Base-by-base conservation (phyloP, 352 stramenopile genomes). In the Peronosclerospora sorghi region DNA sequence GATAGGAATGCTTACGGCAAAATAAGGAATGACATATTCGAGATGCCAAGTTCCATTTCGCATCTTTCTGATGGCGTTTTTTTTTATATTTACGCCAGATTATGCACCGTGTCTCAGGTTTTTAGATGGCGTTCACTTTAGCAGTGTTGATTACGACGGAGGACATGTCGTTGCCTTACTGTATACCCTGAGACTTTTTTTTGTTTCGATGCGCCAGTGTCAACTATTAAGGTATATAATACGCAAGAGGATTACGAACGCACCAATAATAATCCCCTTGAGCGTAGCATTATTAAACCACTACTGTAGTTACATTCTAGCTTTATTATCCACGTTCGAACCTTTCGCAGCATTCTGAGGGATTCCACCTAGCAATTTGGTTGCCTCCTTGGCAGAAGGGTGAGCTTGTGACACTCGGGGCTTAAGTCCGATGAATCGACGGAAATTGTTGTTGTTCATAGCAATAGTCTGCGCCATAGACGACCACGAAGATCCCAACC, bases 401-500 rank as follows among this genome's bases (percentile, higher is more conserved):
- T 60, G 34, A 1, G 57, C 48, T 8, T 57, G 34, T 1, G 42
- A 48, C 23, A 79, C 56, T 32, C 65, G 62, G 14, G 69, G 67
- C 24, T 62, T 65, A 4, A 87, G 56, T 1, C 72, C 72, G 1
- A 87, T 56, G 23, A 56, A 44, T n/a, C 56, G 56, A 21, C 74
- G 74, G 49, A 87, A 76, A 15, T 63, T 28, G 55, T 81, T 79
- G 62, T 83, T 77, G 42, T 66, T 64, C 66, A 88, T 81, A 9
- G 67, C 53, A 1, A 72, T 35, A 2, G 54, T 78, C 51, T 88
- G 76, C 10, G 48, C 71, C 48, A 85, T 68, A 13, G 66, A 77
- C 34, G 71, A 58, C 69, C 76, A 86, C 8, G 73, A 85, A 0
- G 73, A 69, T 7, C 66, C 73, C 32, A 88, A 56, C 76, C 76